phyloP scores from a whole-genome alignment of 352 stramenopile species.

The Detonula confervacea region DNA sequence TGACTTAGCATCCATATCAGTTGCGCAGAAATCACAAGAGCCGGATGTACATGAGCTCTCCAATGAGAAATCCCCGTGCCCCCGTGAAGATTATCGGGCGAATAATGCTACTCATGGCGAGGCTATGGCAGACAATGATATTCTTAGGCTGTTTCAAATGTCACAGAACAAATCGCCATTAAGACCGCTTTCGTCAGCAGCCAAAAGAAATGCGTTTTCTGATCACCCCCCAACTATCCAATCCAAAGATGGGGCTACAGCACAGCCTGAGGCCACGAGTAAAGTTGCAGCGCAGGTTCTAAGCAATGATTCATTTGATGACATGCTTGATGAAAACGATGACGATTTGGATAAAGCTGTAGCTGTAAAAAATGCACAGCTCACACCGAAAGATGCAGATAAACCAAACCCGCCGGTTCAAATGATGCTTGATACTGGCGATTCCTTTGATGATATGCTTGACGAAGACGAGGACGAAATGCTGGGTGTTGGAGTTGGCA shows the following conservation, averaged over 20 bases:
- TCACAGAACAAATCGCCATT: too few relatives aligned
- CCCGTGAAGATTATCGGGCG: too few relatives aligned
- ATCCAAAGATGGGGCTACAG: background rate
- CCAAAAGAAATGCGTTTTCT: too few relatives aligned
- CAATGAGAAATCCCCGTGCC: too few relatives aligned
- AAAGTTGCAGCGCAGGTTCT: too few relatives aligned
- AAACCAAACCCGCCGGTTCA: background rate
- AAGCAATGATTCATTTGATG: conserved; percentile 28
- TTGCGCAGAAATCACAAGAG: too few relatives aligned
- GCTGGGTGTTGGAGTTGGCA: background rate
- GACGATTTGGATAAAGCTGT: background rate
- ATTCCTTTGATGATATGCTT: conserved; percentile 37
- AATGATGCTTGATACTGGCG: background rate
- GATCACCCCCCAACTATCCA: too few relatives aligned
- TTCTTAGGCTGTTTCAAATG: background rate
- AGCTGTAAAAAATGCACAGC: background rate
- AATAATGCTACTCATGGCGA: background rate
- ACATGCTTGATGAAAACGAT: conserved; percentile 30
- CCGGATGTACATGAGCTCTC: too few relatives aligned
- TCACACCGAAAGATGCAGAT: background rate
- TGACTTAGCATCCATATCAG: background rate
- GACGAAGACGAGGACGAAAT: conserved; percentile 29
- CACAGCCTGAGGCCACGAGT: conserved; percentile 2
- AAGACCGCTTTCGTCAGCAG: too few relatives aligned
- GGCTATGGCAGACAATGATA: background rate